These are phyloP conservation scores for Pleurotus eryngii DNA, from an alignment of 768 basidiomycete species.

Conservation along the genomic window DNA sequence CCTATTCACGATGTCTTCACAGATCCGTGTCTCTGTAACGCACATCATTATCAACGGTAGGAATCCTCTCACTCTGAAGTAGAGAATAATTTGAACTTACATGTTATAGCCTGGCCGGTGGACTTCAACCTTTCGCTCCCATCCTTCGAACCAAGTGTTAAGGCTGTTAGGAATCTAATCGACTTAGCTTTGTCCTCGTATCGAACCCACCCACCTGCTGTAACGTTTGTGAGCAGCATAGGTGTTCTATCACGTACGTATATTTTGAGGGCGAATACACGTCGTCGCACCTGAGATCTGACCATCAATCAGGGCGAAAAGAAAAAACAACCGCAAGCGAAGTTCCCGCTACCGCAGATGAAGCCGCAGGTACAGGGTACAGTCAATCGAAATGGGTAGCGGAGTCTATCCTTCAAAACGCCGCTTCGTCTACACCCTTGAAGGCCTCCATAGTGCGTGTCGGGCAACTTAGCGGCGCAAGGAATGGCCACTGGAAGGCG, in stretches of 20 bases:
- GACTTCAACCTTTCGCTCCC: conserved; percentile 43
- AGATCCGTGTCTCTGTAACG: conserved; percentile 14
- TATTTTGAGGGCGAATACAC: neutral
- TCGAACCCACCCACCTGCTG: conserved; percentile 21
- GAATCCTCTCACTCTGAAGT: neutral
- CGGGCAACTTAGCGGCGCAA: conserved; percentile 33
- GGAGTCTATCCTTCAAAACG: conserved; percentile 29
- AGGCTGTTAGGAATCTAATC: conserved; percentile 36
- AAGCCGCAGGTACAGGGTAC: conserved; percentile 27
- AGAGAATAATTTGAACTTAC: too few relatives aligned
- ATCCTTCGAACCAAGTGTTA: conserved; percentile 42
- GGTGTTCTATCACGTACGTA: conserved; percentile 25
- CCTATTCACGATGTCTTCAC: neutral
- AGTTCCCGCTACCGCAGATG: neutral
- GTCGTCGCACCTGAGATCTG: conserved; percentile 18
- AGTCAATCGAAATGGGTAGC: conserved; percentile 40
- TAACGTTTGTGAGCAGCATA: conserved; percentile 36
- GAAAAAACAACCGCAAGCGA: neutral
- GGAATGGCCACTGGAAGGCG: conserved; percentile 33
- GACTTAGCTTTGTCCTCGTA: conserved; percentile 34
- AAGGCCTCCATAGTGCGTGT: conserved; percentile 27
- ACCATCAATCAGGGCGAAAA: neutral
- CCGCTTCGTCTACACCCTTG: conserved; percentile 14
- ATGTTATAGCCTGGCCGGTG: conserved; percentile 37
- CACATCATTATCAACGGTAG: conserved; percentile 30